Evolutionary conservation across 1,284 basidiomycete species (phyloP).

Genomic region (Cystobasidium pallidum): DNA sequence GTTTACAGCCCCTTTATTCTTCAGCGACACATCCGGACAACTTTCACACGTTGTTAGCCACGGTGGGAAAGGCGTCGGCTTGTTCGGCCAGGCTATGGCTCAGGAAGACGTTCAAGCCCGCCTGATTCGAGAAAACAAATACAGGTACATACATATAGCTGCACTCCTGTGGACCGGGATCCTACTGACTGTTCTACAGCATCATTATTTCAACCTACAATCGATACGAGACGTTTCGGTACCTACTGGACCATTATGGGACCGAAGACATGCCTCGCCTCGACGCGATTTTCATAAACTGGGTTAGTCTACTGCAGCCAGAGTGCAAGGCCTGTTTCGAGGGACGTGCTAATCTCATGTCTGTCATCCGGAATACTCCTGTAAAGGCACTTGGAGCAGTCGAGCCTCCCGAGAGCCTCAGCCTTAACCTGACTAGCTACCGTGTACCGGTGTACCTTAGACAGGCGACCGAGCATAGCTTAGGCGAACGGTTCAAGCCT

Average conservation of each 20-base stretch:
- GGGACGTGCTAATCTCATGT: too few species aligned
- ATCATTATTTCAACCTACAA: constrained; percentile 38
- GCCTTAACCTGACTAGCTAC: background rate
- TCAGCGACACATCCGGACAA: background rate
- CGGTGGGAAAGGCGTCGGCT: too few species aligned
- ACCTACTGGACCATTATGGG: constrained; percentile 30
- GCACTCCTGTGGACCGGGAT: background rate
- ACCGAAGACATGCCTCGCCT: constrained; percentile 27
- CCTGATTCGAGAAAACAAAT: background rate
- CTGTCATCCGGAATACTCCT: too few species aligned
- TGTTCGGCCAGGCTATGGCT: background rate
- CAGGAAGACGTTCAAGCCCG: background rate
- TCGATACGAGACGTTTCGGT: constrained; percentile 24
- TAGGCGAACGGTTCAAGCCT: constrained; percentile 24
- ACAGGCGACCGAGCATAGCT: constrained; percentile 25
- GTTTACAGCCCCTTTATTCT: background rate
- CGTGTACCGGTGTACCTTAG: constrained; percentile 31
- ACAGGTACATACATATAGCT: background rate
- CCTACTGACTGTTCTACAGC: constrained; percentile 4
- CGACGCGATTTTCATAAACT: constrained; percentile 36
- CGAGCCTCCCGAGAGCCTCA: constrained; percentile 10
- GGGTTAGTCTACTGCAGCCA: too few species aligned
- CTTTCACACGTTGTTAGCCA: background rate
- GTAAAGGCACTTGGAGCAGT: constrained; percentile 19
- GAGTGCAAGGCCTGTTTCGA: too few species aligned